Conservation (phyloP, 2,329 filamentous ascomycete species). For the Corniculantispora saksenae region DNA sequence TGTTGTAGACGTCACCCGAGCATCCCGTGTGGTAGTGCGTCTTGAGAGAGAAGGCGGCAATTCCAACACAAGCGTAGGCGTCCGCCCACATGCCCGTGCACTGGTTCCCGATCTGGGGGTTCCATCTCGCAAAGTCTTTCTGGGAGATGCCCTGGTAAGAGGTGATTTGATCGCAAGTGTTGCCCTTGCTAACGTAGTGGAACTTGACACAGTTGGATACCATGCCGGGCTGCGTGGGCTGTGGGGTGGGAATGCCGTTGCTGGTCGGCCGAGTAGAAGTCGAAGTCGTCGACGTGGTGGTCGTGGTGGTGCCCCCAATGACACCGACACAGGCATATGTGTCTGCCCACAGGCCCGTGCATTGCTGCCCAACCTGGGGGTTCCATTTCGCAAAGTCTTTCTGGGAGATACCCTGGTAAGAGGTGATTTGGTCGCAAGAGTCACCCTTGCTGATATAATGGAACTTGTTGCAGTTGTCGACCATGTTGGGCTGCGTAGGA, state of each 20-base stretch:
- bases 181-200: conserved; percentile 15
- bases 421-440: conserved; percentile 10
- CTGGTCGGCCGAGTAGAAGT: no score
- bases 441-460: conserved; percentile 15
- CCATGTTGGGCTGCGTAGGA: conserved; percentile 22
- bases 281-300: background rate
- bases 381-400: conserved; percentile 21
- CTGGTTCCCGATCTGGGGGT: conserved; percentile 2
- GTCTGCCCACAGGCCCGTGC: conserved; percentile 18
- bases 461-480: conserved; percentile 22
- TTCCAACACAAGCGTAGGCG: conserved; percentile 18
- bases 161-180: conserved; percentile 12
- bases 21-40: background rate
- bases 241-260: conserved; percentile 18
- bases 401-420: background rate
- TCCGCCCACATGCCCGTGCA: conserved; percentile 18
- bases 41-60: background rate
- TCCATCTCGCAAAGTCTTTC: conserved; percentile 20
- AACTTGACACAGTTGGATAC: conserved; percentile 7
- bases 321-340: conserved; percentile 19
- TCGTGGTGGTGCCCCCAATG: background rate
- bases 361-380: conserved; percentile 6
- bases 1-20: background rate
- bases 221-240: conserved; percentile 22
- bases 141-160: background rate